Conservation (phyloP, 208 protist genomes). For the Leishmania gerbilli region DNA sequence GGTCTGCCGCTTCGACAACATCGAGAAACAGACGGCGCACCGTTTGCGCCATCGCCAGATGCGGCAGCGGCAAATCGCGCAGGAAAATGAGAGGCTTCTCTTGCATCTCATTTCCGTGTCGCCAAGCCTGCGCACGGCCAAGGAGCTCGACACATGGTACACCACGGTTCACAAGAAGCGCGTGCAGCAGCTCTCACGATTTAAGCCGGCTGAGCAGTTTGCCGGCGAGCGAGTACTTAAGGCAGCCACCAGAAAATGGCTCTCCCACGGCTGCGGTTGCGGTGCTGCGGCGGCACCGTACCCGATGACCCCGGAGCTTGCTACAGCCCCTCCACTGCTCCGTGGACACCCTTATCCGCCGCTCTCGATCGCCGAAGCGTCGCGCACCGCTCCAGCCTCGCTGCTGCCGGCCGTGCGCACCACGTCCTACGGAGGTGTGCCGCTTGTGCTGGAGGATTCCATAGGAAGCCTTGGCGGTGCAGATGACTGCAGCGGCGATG, state of each 20-base stretch:
- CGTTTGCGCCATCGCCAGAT: constrained; percentile 28
- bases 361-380: constrained; percentile 27
- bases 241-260: not conserved
- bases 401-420: constrained; percentile 38
- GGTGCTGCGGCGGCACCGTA: not conserved
- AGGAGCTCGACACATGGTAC: constrained; percentile 56
- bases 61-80: constrained; percentile 10
- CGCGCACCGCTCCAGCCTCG: constrained; percentile 28
- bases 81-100: constrained; percentile 44
- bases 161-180: constrained; percentile 45
- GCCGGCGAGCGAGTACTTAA: constrained; percentile 48
- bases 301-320: not conserved
- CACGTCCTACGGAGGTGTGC: constrained; percentile 28
- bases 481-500: not conserved
- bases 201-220: constrained; percentile 54
- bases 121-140: constrained; percentile 33
- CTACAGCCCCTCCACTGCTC: constrained; percentile 33
- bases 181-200: constrained; percentile 41
- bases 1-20: constrained; percentile 32
- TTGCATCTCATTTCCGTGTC: constrained; percentile 36
- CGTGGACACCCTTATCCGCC: constrained; percentile 38
- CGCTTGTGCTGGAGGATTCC: not conserved
- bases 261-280: not conserved
- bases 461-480: not conserved
- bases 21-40: constrained; percentile 39